phyloP scores from a whole-genome alignment of 495 filamentous ascomycete genomes.

The Filosporella fistucella region DNA sequence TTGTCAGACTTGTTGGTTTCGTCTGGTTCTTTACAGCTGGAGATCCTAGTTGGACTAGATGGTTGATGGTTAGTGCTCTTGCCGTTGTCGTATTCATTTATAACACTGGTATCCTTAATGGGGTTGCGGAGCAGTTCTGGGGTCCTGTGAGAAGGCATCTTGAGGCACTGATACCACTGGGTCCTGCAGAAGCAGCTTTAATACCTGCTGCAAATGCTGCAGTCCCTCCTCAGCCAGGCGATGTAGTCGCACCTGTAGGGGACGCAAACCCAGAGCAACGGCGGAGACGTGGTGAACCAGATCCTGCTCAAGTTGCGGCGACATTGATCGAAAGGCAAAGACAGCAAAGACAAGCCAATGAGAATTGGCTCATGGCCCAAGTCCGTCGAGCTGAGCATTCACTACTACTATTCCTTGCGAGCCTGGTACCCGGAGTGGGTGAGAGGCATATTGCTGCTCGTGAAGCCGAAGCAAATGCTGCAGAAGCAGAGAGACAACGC shows the following conservation, averaged over 20 bases:
- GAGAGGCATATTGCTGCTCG: slow-evolving; percentile 64
- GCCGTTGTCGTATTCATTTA: slow-evolving; percentile 57
- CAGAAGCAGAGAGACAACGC: slow-evolving; percentile 23
- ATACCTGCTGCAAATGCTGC: slow-evolving; percentile 16
- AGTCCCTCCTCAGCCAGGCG: not conserved
- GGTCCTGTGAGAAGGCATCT: slow-evolving; percentile 65
- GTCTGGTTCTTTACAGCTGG: slow-evolving; percentile 74
- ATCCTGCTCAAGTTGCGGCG: slow-evolving; percentile 49
- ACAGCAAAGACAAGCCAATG: slow-evolving; percentile 38
- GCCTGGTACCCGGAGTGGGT: slow-evolving; percentile 78
- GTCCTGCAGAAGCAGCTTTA: slow-evolving; percentile 25
- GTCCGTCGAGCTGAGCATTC: slow-evolving; percentile 66
- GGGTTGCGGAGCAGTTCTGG: slow-evolving; percentile 50
- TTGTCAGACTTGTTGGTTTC: slow-evolving; percentile 71
- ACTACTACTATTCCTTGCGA: slow-evolving; percentile 77
- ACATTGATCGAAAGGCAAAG: slow-evolving; percentile 48
- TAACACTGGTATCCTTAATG: slow-evolving; percentile 60
- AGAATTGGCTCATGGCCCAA: slow-evolving; percentile 49
- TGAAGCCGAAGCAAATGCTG: slow-evolving; percentile 22
- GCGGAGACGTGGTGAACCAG: slow-evolving; percentile 27
- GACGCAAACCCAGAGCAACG: not conserved
- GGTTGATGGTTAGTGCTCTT: slow-evolving; percentile 56
- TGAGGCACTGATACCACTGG: slow-evolving; percentile 62
- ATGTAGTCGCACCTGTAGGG: not conserved
- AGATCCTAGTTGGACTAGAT: slow-evolving; percentile 65